phyloP scores from a whole-genome alignment of 345 rosid genomes.

The Aurinia saxatilis region DNA sequence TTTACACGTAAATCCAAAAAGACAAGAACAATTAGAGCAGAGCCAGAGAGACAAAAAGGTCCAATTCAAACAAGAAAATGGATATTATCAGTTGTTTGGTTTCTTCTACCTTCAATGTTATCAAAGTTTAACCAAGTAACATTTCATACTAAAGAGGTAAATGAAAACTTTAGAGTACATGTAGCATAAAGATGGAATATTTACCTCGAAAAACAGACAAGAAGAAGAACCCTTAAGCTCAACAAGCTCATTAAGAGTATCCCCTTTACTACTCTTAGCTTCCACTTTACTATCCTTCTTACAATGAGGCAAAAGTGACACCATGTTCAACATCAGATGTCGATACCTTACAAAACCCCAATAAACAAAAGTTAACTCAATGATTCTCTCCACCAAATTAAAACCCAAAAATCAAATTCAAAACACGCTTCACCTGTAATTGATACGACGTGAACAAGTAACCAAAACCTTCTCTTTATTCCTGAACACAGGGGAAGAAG shows the following conservation, averaged over 20 bases:
- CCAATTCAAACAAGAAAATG: neutral
- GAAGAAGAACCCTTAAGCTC: constrained; percentile 88
- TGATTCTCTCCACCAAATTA: neutral
- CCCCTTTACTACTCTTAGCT: constrained; percentile 67
- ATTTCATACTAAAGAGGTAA: neutral
- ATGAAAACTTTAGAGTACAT: neutral
- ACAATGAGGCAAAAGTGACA: constrained; percentile 85
- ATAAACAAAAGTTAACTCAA: neutral
- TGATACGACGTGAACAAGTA: constrained; percentile 91
- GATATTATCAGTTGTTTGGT: neutral
- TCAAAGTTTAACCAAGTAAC: neutral
- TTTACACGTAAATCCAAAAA: neutral
- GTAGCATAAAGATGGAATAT: neutral
- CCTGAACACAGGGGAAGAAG: constrained; percentile 42
- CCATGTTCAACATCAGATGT: constrained; percentile 93
- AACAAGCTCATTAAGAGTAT: constrained; percentile 77
- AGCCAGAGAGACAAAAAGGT: neutral
- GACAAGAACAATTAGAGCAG: neutral
- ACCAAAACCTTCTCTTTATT: constrained; percentile 93
- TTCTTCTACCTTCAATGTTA: neutral
- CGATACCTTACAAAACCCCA: constrained; percentile 51
- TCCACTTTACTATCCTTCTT: constrained; percentile 96
- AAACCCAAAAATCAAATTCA: neutral
- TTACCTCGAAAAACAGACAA: constrained; percentile 84
- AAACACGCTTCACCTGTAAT: constrained; percentile 49